Evolutionary conservation across 2,329 filamentous ascomycete species (phyloP), one percentile per base, ranked within the genome.

Genomic region (Geosmithia flava): DNA sequence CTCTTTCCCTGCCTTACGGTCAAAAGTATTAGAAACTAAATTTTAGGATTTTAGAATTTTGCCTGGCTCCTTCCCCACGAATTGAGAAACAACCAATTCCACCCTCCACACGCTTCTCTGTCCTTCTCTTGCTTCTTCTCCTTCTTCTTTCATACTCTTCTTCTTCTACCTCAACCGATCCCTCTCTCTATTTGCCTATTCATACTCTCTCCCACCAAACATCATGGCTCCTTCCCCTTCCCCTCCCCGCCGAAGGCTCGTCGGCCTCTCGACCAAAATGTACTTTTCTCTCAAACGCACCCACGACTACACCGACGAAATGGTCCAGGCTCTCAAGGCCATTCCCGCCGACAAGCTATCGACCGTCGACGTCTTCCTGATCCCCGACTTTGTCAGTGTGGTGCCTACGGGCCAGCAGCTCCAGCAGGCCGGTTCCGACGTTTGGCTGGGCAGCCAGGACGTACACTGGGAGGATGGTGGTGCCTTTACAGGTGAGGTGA

Each of bases 231-330:
- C 47, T 6, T 13, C 37, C 23, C 30, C 30, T 42, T n/a, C n/a
- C n/a, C n/a, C n/a, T n/a, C 39, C 19, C 20, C 45, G 47, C 44
- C 77, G 78, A 58, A 80, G 80, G 57, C 70, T 89, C 51, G 72
- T 89, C 51, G 84, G 85, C 62, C 80, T 87, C 53, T 85, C 80
- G 44, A 78, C 84, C 40, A 89, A 89, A 59, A 85, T 88, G 78
- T 89, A 90, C 73, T 90, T 90, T 66, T 78, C 81, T 52, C 74
- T 82, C 8, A 65, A 74, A 11, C 71, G 73, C 51, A 89, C 85
- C 1, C 66, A 72, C 44, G 58, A 70, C 48, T 83, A 82, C 59
- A 67, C 78, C 59, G 54, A 62, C 46, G 64, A 65, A 7, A 62
- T 84, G 16, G 63, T 78, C 15, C 54, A 66, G 29, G 69, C 69